Evolutionary conservation across 2,329 filamentous ascomycete genomes (phyloP).

Genomic region (Byssothecium circinans): DNA sequence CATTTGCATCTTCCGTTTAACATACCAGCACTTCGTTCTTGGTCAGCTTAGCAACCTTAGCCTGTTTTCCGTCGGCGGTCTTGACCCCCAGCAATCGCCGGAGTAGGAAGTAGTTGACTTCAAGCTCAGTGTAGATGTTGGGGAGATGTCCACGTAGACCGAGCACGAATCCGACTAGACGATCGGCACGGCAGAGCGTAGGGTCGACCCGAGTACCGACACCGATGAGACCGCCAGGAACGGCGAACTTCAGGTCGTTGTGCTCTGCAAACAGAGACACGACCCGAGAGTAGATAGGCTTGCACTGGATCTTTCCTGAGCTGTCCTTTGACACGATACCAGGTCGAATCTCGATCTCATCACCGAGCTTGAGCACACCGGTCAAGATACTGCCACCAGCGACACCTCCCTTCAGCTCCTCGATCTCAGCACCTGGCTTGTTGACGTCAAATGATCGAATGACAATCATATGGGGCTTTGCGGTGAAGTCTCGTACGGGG

Average conservation of each 20-base stretch:
- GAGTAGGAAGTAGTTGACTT: slow-evolving; percentile 97
- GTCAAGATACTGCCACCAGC: slow-evolving; percentile 96
- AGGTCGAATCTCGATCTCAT: slow-evolving; percentile 98
- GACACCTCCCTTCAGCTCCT: slow-evolving; percentile 97
- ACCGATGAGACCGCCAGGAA: slow-evolving; percentile 93
- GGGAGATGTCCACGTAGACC: slow-evolving; percentile 91
- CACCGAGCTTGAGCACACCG: slow-evolving; percentile 93
- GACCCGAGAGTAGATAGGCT: slow-evolving; percentile 93
- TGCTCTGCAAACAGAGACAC: slow-evolving; percentile 95
- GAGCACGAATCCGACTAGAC: slow-evolving; percentile 96
- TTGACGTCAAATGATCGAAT: slow-evolving; percentile 99
- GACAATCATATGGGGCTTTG: slow-evolving; percentile 96
- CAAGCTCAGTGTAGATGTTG: slow-evolving; percentile 96
- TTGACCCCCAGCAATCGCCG: slow-evolving; percentile 93
- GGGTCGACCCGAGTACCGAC: slow-evolving; percentile 97
- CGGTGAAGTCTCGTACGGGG: slow-evolving; percentile 84
- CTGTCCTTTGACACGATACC: slow-evolving; percentile 97
- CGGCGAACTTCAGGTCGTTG: slow-evolving; percentile 98
- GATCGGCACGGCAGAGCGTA: slow-evolving; percentile 97
- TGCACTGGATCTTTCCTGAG: slow-evolving; percentile 91
- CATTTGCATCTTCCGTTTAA: not conserved
- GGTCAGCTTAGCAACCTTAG: slow-evolving; percentile 95
- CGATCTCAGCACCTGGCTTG: slow-evolving; percentile 98
- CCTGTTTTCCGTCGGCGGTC: slow-evolving; percentile 97
- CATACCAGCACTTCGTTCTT: slow-evolving; percentile 89